Evolutionary conservation across 495 filamentous ascomycete genomes (phyloP).

Genomic region (Hypoxylon crocopeplum): DNA sequence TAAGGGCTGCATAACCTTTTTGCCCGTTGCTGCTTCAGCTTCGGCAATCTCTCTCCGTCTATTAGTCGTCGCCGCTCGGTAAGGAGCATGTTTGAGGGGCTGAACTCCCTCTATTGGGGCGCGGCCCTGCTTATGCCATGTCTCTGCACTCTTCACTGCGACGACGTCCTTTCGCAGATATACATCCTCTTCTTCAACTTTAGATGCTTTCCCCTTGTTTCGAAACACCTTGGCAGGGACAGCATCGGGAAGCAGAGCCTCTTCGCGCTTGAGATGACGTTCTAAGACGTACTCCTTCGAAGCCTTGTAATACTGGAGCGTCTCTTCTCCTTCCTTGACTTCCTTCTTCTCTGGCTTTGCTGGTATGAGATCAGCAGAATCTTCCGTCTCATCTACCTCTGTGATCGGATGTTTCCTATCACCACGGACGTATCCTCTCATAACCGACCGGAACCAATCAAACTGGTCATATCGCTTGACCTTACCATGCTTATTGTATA

Average conservation of each 20-base stretch:
- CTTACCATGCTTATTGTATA: slow-evolving; percentile 76
- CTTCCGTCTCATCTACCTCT: slow-evolving; percentile 77
- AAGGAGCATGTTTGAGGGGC: slow-evolving; percentile 85
- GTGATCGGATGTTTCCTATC: slow-evolving; percentile 60
- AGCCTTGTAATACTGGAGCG: slow-evolving; percentile 84
- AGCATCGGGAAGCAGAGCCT: slow-evolving; percentile 77
- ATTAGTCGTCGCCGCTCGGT: slow-evolving; percentile 86
- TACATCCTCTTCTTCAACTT: slow-evolving; percentile 76
- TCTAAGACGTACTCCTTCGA: slow-evolving; percentile 85
- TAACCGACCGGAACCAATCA: slow-evolving; percentile 86
- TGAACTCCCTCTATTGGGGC: slow-evolving; percentile 70
- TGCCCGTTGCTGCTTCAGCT: slow-evolving; percentile 73
- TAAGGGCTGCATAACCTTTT: slow-evolving; percentile 84
- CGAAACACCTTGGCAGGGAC: slow-evolving; percentile 76
- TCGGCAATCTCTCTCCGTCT: slow-evolving; percentile 92
- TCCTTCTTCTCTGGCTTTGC: slow-evolving; percentile 75
- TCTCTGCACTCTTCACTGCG: slow-evolving; percentile 87
- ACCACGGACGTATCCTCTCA: slow-evolving; percentile 74
- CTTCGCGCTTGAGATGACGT: slow-evolving; percentile 89
- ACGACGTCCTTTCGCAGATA: slow-evolving; percentile 82
- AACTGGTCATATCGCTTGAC: slow-evolving; percentile 71
- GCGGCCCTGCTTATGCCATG: slow-evolving; percentile 96
- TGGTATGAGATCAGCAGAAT: slow-evolving; percentile 74
- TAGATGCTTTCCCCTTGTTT: slow-evolving; percentile 67
- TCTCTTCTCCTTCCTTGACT: slow-evolving; percentile 75